Evolutionary conservation across 805 yeast genomes (phyloP), one percentile per base, ranked within the genome.

Genomic region (Candida gorgasii): DNA sequence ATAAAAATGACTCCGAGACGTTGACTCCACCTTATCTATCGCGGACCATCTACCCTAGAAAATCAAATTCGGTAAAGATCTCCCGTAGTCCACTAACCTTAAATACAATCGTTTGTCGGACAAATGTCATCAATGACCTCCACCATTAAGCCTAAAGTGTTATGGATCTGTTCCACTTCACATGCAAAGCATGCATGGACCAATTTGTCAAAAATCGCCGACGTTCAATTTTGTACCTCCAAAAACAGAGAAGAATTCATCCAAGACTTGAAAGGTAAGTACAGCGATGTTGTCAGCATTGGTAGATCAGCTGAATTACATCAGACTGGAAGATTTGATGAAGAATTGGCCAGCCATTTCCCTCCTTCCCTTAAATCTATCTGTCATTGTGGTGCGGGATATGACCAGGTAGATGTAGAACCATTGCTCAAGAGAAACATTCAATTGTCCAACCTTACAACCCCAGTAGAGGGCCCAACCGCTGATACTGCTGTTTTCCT

Each of bases 311-410:
- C 75, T 44, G 68, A 61, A 4, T 69, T 72, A 8, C 48, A 50
- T 6, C 63, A 68, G 38, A 82, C 88, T 2, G 90, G 90, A 1
- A 61, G 79, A 34, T 79, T 84, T 48, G 89, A 84, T 56, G 75
- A 67, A 37, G 89, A 84, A 50, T 57, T 84, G 48, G 72, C 78
- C 15, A 49, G 61, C 8, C 70, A 72, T 19, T 66, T 84, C 42
- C 92, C 92, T 3, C 43, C 61, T 1, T 58, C 79, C 0, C 69
- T 84, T 5, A 69, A 71, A 44, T 65, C 77, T 11, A 64, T 84
- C 11, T 67, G 79, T 47, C 88, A 83, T 58, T 65, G 73, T 46
- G 90, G 90, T 44, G 92, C 92, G 0, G 90, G 86, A 4, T 84
- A 84, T 60, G 92, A 84, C 57, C 89, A 84, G 61, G 68, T 84